Conservation (phyloP, 2,329 filamentous ascomycete genomes). For the Fusarium sp. region DNA sequence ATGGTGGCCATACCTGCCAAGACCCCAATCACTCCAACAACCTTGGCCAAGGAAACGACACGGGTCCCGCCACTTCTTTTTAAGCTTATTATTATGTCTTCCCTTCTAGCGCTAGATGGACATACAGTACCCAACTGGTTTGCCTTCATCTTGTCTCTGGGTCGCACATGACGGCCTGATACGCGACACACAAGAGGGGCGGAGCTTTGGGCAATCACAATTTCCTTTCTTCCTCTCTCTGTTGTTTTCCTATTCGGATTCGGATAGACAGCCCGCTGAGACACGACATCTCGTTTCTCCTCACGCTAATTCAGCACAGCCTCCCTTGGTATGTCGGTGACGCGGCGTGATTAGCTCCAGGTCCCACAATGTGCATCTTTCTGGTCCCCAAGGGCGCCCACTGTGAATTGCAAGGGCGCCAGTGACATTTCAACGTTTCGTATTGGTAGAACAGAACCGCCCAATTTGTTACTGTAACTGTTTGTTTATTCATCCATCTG, state of each 20-base stretch:
- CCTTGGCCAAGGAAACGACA: not conserved
- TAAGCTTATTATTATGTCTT: conserved; percentile 9
- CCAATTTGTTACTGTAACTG: not conserved
- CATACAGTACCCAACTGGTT: not conserved
- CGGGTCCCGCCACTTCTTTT: conserved; percentile 1
- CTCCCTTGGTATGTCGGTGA: conserved; percentile 1
- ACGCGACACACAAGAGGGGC: not conserved
- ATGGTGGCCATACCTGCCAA: not conserved
- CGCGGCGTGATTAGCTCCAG: conserved; percentile 1
- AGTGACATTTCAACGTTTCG: not conserved
- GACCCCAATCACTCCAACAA: not conserved
- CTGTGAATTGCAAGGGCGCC: not conserved
- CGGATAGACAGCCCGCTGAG: not conserved
- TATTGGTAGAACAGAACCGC: not conserved
- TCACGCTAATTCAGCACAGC: not conserved
- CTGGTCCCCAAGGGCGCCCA: not conserved
- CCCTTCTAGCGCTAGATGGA: not conserved
- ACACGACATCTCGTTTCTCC: not conserved
- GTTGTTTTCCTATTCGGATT: not conserved
- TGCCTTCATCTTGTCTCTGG: not conserved
- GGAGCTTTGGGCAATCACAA: not conserved
- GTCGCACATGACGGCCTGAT: not conserved
- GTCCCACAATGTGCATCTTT: not conserved
- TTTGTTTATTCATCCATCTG: not conserved
- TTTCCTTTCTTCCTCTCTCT: not conserved